phyloP scores from a whole-genome alignment of 2,329 filamentous ascomycete genomes.

The Phyllosticta capitalensis region DNA sequence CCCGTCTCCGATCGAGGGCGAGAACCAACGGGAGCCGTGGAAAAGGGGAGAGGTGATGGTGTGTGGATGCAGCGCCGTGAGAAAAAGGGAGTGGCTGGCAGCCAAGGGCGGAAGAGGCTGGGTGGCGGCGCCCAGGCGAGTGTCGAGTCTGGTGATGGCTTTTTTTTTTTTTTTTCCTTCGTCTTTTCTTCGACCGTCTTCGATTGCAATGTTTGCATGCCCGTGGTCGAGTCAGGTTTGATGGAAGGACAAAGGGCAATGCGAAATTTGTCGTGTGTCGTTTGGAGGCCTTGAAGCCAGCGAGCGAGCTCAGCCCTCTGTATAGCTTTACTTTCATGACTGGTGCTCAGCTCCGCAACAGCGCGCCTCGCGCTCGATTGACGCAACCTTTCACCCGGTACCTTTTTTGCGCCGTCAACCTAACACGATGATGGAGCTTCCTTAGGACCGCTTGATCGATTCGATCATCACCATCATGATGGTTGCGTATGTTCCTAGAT shows the following conservation, averaged over 20 bases:
- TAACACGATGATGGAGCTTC: neutral
- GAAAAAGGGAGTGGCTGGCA: neutral
- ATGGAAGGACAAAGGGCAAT: neutral
- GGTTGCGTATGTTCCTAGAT: too few species aligned
- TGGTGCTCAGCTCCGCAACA: too few species aligned
- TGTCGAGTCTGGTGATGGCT: neutral
- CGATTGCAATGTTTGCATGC: neutral
- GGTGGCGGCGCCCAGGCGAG: too few species aligned
- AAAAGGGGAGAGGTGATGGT: neutral
- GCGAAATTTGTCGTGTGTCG: neutral
- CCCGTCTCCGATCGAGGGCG: neutral
- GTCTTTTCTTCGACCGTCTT: neutral
- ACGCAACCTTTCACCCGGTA: neutral
- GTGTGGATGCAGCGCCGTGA: too few species aligned
- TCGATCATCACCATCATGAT: neutral
- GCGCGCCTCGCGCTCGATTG: neutral
- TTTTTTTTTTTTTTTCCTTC: neutral
- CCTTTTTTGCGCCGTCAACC: neutral
- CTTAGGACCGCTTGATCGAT: neutral
- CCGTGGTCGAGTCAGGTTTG: neutral
- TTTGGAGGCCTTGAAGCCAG: neutral
- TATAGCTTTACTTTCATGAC: neutral
- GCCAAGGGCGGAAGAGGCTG: neutral
- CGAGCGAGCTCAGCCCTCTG: too few species aligned
- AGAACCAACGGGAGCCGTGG: too few species aligned